Percentiles rank a stretch among this genome's conserved stretches.
Evolutionary conservation across 2,329 filamentous ascomycete genomes (phyloP).

Genomic region (Coniochaeta hoffmannii): DNA sequence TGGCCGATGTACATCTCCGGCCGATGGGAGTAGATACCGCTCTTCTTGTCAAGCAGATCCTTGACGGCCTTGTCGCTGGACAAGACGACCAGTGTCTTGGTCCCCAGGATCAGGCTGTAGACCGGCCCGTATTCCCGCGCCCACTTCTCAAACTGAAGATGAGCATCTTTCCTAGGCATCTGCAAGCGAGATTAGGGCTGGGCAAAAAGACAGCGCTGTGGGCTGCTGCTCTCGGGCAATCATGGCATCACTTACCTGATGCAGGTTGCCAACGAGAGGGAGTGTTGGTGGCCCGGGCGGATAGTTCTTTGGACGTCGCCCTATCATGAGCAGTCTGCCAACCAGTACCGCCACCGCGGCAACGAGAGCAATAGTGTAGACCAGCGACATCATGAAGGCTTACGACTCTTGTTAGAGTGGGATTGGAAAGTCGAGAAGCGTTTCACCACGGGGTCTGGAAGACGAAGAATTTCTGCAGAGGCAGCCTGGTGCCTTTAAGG

Average conservation of each 20-base stretch:
- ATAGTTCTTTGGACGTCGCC: conserved; percentile 15
- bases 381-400: background rate
- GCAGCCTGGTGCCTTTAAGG: background rate
- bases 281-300: conserved; percentile 20
- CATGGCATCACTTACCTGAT: no score
- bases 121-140: conserved; percentile 16
- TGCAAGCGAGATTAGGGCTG: background rate
- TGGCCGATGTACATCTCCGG: conserved; percentile 17
- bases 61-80: conserved; percentile 18
- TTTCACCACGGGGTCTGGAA: background rate
- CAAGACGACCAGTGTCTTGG: conserved; percentile 15
- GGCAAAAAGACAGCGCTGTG: no score
- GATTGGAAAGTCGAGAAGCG: background rate
- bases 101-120: conserved; percentile 18
- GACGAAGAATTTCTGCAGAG: background rate
- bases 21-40: conserved; percentile 16
- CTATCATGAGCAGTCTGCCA: conserved; percentile 12
- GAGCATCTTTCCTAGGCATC: conserved; percentile 15
- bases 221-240: no score
- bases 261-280: conserved; percentile 19
- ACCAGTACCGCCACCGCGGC: conserved; percentile 10
- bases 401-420: background rate
- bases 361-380: conserved; percentile 10
- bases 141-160: conserved; percentile 18
- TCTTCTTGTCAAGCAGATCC: conserved; percentile 18